Evolutionary conservation across 225 moss, liverwort and hornwort species (phyloP), one percentile per base, ranked within the genome.

Genomic region (Pleurozium schreberi): DNA sequence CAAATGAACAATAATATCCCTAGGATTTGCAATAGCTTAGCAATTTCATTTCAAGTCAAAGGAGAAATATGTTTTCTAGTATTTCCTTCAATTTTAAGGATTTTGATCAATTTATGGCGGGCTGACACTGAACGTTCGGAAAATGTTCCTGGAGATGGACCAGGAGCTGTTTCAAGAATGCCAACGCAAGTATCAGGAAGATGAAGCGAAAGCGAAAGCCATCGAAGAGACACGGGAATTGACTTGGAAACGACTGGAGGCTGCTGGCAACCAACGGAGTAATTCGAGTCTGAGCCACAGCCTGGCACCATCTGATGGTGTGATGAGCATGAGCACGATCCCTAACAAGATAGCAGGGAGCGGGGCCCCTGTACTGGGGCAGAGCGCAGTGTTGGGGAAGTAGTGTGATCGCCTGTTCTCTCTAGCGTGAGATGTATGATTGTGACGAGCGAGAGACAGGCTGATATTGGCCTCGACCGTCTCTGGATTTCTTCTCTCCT

Each of bases 91-190:
- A 30, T n/a, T 55, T 23, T 4, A 4, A 57, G 4, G 0, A 2
- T 17, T 79, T 79, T 27, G 6, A n/a, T 3, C 0, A 2, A 38
- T 78, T 6, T 53, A 0, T 5, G 0, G 2, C 70, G 96, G 98
- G 82, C 93, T 97, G 49, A 98, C 98, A 47, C 92, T 97, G 61
- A 97, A 98, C 66, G 97, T 97, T 45, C 94, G 98, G 40, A 98
- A 98, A 88, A 98, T 98, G 98, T 98, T 98, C 75, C 87, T 97
- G 74, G 98, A 98, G 93, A 98, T 98, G 98, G 98, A 98, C 83
- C 96, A 96, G 81, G 98, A 98, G 65, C 92, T 98, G 52, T 98
- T 96, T 85, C 97, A 96, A 83, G 98, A 97, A 88, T 98, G 98
- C 84, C 98, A 96, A 84, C 93, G 93, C 50, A 97, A 98, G 89